Evolutionary conservation across 2,329 filamentous ascomycete genomes (phyloP).

Genomic region (Exophiala xenobiotica): DNA sequence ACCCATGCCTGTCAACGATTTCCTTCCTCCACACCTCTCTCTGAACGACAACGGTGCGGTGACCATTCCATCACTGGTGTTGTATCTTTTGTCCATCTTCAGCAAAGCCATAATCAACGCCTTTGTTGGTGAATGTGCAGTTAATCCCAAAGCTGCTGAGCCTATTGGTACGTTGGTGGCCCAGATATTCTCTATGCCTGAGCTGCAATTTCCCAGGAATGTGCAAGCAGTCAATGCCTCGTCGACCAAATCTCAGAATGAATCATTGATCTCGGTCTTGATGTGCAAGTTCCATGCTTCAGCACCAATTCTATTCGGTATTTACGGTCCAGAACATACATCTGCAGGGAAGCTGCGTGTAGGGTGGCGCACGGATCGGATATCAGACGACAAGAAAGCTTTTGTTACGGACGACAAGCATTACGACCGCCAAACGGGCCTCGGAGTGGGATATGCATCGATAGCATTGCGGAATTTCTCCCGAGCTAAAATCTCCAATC

Average conservation of each 20-base stretch:
- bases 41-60: constrained; percentile 19
- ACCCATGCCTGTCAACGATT: constrained; percentile 57
- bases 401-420: constrained; percentile 72
- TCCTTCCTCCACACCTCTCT: constrained; percentile 44
- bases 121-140: constrained; percentile 65
- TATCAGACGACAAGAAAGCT: constrained; percentile 41
- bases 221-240: background rate
- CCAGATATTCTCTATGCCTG: constrained; percentile 68
- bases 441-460: constrained; percentile 80
- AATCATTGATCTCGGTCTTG: constrained; percentile 75
- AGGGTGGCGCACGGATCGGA: constrained; percentile 66
- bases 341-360: constrained; percentile 64
- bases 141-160: constrained; percentile 66
- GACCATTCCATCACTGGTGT: constrained; percentile 58
- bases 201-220: constrained; percentile 46
- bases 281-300: constrained; percentile 79
- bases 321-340: constrained; percentile 72
- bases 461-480: constrained; percentile 80
- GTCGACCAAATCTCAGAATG: constrained; percentile 57
- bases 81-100: constrained; percentile 76
- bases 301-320: constrained; percentile 84
- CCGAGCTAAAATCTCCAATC: constrained; percentile 65
- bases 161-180: constrained; percentile 76
- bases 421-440: constrained; percentile 76
- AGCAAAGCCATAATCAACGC: constrained; percentile 71